These are phyloP conservation scores for Apophysomyces variabilis DNA, from an alignment of 371 early-diverging fungal species.

Conservation along the genomic window DNA sequence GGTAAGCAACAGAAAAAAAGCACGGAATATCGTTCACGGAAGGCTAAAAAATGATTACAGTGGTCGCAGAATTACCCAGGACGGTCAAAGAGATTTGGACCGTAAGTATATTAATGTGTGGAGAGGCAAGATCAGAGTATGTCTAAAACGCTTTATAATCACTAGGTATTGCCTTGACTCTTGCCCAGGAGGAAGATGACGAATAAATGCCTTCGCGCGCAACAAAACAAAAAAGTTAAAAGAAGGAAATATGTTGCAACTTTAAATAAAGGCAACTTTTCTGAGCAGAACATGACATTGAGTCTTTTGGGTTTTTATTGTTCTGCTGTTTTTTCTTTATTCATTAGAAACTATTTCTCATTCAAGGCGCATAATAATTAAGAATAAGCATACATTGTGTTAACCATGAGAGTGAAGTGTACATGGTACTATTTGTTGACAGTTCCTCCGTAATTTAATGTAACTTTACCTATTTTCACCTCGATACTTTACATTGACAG, in stretches of 20 bases:
- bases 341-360: not conserved
- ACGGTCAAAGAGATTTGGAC: slow-evolving; percentile 83
- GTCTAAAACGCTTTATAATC: not conserved
- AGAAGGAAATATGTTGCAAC: not conserved
- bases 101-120: slow-evolving; percentile 22
- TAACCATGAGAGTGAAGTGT: too few relatives aligned
- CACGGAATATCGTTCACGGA: not conserved
- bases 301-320: not conserved
- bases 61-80: slow-evolving; percentile 79
- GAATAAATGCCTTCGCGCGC: slow-evolving; percentile 13
- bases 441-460: too few relatives aligned
- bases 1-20: slow-evolving; percentile 49
- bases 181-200: slow-evolving; percentile 33
- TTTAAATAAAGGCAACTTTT: slow-evolving; percentile 9
- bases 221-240: slow-evolving; percentile 8
- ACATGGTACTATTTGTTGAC: too few relatives aligned
- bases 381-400: too few relatives aligned
- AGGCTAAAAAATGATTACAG: slow-evolving; percentile 29
- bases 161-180: slow-evolving; percentile 57
- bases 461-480: too few relatives aligned
- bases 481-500: too few relatives aligned
- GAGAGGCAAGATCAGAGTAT: not conserved
- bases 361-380: too few relatives aligned
- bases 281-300: not conserved
- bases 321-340: not conserved